Evolutionary conservation across 306 rosid genomes (phyloP), one percentile per base, ranked within the genome.

Genomic region (Quercus gilva): DNA sequence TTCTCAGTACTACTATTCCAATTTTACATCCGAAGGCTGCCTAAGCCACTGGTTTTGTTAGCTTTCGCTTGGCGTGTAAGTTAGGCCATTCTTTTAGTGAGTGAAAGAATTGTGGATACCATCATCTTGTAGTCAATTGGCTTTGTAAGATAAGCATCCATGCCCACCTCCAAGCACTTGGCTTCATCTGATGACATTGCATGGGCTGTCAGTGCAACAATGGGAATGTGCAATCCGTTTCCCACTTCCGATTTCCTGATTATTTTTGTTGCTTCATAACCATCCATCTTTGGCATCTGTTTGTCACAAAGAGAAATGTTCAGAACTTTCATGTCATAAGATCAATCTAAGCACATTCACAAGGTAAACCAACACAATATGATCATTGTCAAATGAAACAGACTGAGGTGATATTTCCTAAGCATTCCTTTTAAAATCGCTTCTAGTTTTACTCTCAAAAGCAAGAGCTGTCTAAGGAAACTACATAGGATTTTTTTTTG

Each of bases 281-380:
- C 99, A 78, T 96, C 99, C 99, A 96, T 96, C 88, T 87, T 96
- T 26, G 99, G 99, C 99, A 96, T 96, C 99, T 96, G 92, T 70
- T 70, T 84, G 65, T 68, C 77, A 79, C 52, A 61, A 57, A 73
- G 14, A 77, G 7, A 76, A 67, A 33, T 28, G 55, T 73, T 78
- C 45, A 35, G 57, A 41, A 71, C 49, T 15, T 71, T 53, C 37
- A 45, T 45, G 35, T 33, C 57, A 25, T 49, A 14, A 71, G 55
- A 7, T 59, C 70, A 67, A 33, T 5, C 49, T 3, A 31, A 31
- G 49, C 71, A 29, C 25, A 31, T 18, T 1, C 49, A 65, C 5
- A 25, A 1, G 18, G 3, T 5, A 25, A 60, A 21, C 14, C 23
- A 60, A 31, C 10, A 28, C 45, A 45, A 45, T 10, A 49, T 49